These are phyloP conservation scores for Eucalyptus albens DNA, from an alignment of 345 rosid genomes.

Conservation along the genomic window DNA sequence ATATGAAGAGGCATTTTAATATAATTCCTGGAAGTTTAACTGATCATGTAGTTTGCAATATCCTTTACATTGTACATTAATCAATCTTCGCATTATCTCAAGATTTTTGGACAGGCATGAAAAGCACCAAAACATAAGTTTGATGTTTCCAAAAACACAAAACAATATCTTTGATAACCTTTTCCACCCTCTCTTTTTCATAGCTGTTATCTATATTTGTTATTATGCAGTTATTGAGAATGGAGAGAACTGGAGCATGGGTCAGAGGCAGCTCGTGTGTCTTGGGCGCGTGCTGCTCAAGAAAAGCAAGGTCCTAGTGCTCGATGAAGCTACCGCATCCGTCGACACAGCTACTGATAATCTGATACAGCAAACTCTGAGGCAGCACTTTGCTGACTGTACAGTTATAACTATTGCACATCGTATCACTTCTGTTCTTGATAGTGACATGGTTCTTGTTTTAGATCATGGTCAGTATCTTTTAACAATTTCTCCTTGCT, in stretches of 20 bases:
- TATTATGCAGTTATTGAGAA: constrained; percentile 47
- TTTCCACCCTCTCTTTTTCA: neutral
- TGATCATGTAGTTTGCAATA: neutral
- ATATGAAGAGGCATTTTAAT: neutral
- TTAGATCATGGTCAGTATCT: constrained; percentile 44
- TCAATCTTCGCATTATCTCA: neutral
- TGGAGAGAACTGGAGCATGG: constrained; percentile 97
- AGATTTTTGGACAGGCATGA: neutral
- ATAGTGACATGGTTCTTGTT: constrained; percentile 76
- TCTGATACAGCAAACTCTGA: constrained; percentile 62
- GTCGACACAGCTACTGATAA: constrained; percentile 84
- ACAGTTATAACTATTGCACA: constrained; percentile 81
- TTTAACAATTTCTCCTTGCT: neutral
- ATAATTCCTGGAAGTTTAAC: neutral
- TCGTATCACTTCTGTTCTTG: constrained; percentile 74
- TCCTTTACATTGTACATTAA: neutral
- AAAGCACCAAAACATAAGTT: neutral
- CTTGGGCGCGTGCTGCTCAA: constrained; percentile 73
- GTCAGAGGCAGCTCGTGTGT: constrained; percentile 81
- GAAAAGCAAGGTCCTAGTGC: constrained; percentile 71
- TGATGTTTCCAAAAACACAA: neutral
- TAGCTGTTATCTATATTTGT: neutral
- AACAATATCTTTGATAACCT: neutral
- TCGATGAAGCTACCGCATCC: constrained; percentile 89
- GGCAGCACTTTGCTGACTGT: constrained; percentile 49